Base-by-base conservation (phyloP, 2,329 filamentous ascomycete species). In the Microdochium paspali region DNA sequence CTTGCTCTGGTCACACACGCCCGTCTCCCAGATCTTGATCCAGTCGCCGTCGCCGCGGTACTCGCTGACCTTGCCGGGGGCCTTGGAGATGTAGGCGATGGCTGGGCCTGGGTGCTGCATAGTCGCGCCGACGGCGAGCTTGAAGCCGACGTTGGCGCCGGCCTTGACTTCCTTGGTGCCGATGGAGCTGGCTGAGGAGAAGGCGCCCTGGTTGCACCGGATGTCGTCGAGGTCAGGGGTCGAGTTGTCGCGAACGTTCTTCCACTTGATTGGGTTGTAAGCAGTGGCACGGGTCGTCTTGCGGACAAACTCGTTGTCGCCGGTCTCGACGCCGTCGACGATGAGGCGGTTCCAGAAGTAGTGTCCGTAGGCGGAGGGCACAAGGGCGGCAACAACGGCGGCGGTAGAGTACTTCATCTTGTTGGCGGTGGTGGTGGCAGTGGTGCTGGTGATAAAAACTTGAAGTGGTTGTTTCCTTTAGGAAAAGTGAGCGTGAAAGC, bases 131-230 rank as follows among this genome's bases (percentile, higher is more conserved):
- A 47, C 31, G 32, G 21, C 47, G 24, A 49, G 47, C 20, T 24
- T 28, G 32, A 47, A 35, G 21, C 24, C 23, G 20, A 49, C 23
- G 21, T 49, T 26, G 31, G 23, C 35, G 24, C 47, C 47, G 4
- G 47, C 31, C 12, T 30, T 44, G 4, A 49, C 47, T 10, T 25
- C 28, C 18, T 35, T 20, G 10, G 40, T 28, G 23, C 47, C 9
- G 21, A 24, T 49, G 13, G 13, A 42, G 15, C 15, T 32, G 15
- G 47, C 35, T 9, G 49, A 50, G 32, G 45, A 31, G 49, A 56
- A 58, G 47, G 56, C 58, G 28, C 59, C 59, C 49, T 60, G 53
- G 51, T 62, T 62, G 55, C 59, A 61, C 28, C 56, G 54, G 44
- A 57, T 53, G 46, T 62, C 59, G 44, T 48, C 47, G 3, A 53